These are phyloP conservation scores for Pyrus bretschneideri DNA, from an alignment of 306 rosid genomes.

Conservation along the genomic window DNA sequence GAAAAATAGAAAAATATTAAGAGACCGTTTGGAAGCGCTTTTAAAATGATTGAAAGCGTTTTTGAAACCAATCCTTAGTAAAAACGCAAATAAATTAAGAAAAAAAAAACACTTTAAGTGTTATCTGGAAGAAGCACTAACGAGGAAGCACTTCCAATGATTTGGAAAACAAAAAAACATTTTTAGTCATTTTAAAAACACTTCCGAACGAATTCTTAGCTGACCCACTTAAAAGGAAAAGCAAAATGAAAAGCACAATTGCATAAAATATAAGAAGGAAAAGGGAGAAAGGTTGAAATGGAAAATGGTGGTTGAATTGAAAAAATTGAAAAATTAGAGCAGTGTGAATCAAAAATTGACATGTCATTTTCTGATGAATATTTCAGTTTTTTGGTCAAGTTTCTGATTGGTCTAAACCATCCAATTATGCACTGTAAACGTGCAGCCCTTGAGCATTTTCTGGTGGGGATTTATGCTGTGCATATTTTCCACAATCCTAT, in stretches of 20 bases:
- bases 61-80: no score
- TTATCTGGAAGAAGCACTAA: no score
- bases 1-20: neutral
- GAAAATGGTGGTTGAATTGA: neutral
- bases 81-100: no score
- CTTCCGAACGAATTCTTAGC: neutral
- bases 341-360: neutral
- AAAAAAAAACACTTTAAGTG: no score
- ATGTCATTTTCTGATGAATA: neutral
- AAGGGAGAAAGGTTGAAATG: neutral
- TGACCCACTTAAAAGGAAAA: neutral
- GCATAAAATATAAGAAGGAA: no score
- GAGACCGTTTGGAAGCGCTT: accelerated
- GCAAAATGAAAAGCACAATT: neutral
- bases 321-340: neutral
- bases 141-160: no score
- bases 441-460: neutral
- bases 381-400: neutral
- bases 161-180: no score
- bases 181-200: no score
- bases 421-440: neutral
- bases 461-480: neutral
- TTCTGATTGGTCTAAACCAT: neutral
- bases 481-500: neutral
- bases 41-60: no score